Evolutionary conservation across 441 rosid species (phyloP).

Genomic region (Raphanus hybrid): DNA sequence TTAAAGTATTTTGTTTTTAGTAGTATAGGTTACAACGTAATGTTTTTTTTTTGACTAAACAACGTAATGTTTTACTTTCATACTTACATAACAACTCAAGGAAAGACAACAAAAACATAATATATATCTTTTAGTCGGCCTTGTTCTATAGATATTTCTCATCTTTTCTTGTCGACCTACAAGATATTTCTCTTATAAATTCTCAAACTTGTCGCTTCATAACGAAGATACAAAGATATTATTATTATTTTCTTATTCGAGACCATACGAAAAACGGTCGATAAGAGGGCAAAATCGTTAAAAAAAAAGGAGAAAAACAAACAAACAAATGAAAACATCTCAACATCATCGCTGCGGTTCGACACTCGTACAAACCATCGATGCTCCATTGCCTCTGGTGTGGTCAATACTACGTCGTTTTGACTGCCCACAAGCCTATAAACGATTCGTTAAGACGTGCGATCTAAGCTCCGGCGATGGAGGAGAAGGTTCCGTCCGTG

Average conservation of each 20-base stretch:
- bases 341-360: conserved; percentile 50
- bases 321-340: conserved; percentile 16
- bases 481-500: conserved; percentile 48
- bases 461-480: conserved; percentile 43
- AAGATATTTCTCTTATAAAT: conserved; percentile 37
- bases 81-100: background rate
- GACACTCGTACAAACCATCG: conserved; percentile 44
- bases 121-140: conserved; percentile 27
- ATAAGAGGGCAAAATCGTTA: background rate
- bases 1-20: too few relatives aligned
- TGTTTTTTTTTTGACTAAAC: too few relatives aligned
- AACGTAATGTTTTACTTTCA: background rate
- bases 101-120: background rate
- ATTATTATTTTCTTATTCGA: background rate
- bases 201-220: background rate
- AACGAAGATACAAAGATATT: conserved; percentile 13
- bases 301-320: background rate
- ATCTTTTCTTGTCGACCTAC: conserved; percentile 16
- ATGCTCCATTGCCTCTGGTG: conserved; percentile 53
- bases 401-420: conserved; percentile 66
- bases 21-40: too few relatives aligned
- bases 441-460: conserved; percentile 56
- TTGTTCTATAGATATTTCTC: conserved; percentile 27
- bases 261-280: conserved; percentile 17
- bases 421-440: conserved; percentile 55